Evolutionary conservation across 2,329 filamentous ascomycete species (phyloP), one percentile per base, ranked within the genome.

Genomic region (Podosphaera aphanis): DNA sequence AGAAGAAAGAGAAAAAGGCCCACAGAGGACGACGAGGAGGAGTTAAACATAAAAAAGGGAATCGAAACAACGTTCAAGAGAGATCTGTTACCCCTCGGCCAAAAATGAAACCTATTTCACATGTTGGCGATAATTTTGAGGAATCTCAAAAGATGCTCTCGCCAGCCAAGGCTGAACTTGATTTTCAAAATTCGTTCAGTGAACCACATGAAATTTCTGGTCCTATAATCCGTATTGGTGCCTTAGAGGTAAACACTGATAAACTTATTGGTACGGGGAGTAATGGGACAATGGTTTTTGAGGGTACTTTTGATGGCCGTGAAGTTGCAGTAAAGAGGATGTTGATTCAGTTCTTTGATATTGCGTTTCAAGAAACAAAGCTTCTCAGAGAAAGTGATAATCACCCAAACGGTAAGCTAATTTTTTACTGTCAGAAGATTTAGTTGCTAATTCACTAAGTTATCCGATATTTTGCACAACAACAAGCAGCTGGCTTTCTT

Each of bases 271-370:
- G 76, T 19, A 79, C 83, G 48, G 90, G 90, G 46, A 95, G 88
- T 60, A 93, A 94, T 58, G 90, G 90, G n/a, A 98, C 90, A 0
- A 77, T 92, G 45, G 90, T 98, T 0, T 95, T 90, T 60, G 79
- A 83, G 43, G 90, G 90, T n/a, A 83, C 78, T 46, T 95, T 93
- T 59, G 90, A 93, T 60, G 85, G 85, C 20, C 79, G 86, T 44
- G 80, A 86, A 39, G 88, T 98, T 21, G 90, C 90, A 1, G 84
- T 98, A 42, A 98, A 98, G 67, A 77, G 90, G 29, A 93, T 98
- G 84, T 68, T 95, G 49, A 83, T 88, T 29, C 83, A 93, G 53
- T 94, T 94, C 56, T 94, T 86, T 59, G 88, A 93, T 52, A 83
- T 98, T 53, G 90, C 90, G 0, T 85, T 83, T 10, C 85, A 93